Percentiles rank a stretch among this genome's conserved stretches.
These are phyloP conservation scores for Suillus americanus DNA, from an alignment of 768 basidiomycete species.

Conservation along the genomic window DNA sequence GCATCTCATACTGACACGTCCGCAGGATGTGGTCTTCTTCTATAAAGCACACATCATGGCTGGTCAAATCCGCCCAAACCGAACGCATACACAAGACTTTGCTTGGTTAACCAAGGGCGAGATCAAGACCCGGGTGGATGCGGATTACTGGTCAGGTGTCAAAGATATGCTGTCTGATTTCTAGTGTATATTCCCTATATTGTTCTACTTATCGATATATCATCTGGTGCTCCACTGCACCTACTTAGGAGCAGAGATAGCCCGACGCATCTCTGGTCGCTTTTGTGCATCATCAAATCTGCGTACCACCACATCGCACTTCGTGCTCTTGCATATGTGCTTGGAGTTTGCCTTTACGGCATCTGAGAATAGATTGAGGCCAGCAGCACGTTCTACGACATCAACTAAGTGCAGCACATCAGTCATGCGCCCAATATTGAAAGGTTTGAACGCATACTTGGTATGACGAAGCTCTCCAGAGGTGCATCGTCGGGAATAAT, in stretches of 20 bases:
- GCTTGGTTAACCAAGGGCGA: slow-evolving; percentile 96
- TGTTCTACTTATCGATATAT: not conserved
- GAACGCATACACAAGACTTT: slow-evolving; percentile 64
- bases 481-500: slow-evolving; percentile 82
- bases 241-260: slow-evolving; percentile 45
- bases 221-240: not conserved
- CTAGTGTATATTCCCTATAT: slow-evolving; percentile 17
- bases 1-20: slow-evolving; percentile 4
- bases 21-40: slow-evolving; percentile 79
- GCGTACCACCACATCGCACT: slow-evolving; percentile 86
- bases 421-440: not conserved
- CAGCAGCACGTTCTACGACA: slow-evolving; percentile 86
- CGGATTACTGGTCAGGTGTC: slow-evolving; percentile 72
- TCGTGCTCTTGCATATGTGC: slow-evolving; percentile 85
- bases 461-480: slow-evolving; percentile 77
- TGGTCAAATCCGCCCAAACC: slow-evolving; percentile 70
- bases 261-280: slow-evolving; percentile 49
- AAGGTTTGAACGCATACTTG: slow-evolving; percentile 49
- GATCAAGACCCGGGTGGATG: slow-evolving; percentile 66
- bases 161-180: slow-evolving; percentile 80
- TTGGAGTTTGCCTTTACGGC: slow-evolving; percentile 71
- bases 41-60: slow-evolving; percentile 93
- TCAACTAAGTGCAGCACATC: slow-evolving; percentile 59
- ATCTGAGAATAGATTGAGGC: slow-evolving; percentile 84
- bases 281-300: slow-evolving; percentile 91